phyloP scores from a whole-genome alignment of 1,284 basidiomycete species.

The Xanthoconium separans region DNA sequence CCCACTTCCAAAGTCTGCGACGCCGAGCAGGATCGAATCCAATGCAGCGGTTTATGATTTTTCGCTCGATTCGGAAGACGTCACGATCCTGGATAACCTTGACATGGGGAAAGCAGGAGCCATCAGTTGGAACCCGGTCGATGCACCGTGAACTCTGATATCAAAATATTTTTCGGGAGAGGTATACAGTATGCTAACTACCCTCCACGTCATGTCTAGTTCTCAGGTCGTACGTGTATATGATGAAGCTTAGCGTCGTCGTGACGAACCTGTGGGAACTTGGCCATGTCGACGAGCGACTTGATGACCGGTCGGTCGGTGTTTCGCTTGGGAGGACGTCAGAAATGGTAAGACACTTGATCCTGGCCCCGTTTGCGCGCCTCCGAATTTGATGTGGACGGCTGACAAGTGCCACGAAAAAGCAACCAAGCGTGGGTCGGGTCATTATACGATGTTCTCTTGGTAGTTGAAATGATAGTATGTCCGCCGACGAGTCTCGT shows the following conservation, averaged over 20 bases:
- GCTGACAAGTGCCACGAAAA: neutral
- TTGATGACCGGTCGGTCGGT: neutral
- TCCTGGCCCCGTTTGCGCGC: neutral
- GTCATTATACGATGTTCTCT: neutral
- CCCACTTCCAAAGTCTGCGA: conserved; percentile 78
- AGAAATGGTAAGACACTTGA: neutral
- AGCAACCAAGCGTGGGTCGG: neutral
- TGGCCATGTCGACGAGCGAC: neutral
- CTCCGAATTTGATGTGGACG: neutral
- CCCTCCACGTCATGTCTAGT: neutral
- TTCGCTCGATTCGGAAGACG: conserved; percentile 59
- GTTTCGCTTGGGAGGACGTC: no score
- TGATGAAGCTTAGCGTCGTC: neutral
- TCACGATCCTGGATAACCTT: conserved; percentile 57
- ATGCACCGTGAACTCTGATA: conserved; percentile 33
- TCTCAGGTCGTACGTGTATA: neutral
- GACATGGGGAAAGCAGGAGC: conserved; percentile 65
- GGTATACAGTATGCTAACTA: neutral
- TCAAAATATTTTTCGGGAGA: neutral
- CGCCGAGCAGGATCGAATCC: conserved; percentile 60
- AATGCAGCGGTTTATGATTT: conserved; percentile 76
- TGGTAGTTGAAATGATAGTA: conserved; percentile 5
- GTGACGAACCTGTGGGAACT: neutral
- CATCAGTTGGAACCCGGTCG: conserved; percentile 72
- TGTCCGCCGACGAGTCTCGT: conserved; percentile 2